Conservation (phyloP, 176 grass and related monocot species). For the Echinochloa phyllopogon region DNA sequence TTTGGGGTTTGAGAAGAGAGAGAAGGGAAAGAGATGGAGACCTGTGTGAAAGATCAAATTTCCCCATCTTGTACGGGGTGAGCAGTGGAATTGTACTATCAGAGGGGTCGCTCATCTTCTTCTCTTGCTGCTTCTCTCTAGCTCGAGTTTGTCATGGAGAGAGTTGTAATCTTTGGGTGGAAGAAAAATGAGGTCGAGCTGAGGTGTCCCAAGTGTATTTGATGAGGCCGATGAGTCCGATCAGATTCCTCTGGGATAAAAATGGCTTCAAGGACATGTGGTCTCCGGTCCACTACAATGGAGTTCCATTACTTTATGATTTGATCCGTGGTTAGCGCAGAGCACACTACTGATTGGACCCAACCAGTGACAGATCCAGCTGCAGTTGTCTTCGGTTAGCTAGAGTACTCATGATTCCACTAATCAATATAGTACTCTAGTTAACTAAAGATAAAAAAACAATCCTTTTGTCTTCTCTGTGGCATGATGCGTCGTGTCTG, state of each 20-base stretch:
- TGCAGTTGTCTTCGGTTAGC: no score
- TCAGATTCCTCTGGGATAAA: not conserved
- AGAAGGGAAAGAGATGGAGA: not conserved
- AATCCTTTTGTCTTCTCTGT: no score
- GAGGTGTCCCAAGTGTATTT: not conserved
- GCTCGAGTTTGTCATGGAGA: not conserved
- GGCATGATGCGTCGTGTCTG: no score
- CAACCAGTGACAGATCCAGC: no score
- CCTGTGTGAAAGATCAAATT: slow-evolving; percentile 63
- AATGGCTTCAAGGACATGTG: no score
- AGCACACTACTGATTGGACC: no score
- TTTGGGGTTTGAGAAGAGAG: not conserved
- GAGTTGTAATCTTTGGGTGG: not conserved
- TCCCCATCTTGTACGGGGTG: slow-evolving; percentile 65
- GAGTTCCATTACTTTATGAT: not conserved
- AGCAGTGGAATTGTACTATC: not conserved
- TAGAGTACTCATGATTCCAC: no score
- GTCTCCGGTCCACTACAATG: not conserved
- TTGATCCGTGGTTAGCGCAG: not conserved
- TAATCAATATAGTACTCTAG: no score
- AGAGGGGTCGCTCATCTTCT: not conserved
- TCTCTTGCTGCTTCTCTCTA: not conserved
- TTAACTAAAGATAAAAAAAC: no score
- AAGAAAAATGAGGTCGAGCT: not conserved
- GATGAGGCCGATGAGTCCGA: not conserved